These are phyloP conservation scores for Cystobasidium onofrii DNA, from an alignment of 768 basidiomycete species.

Conservation along the genomic window DNA sequence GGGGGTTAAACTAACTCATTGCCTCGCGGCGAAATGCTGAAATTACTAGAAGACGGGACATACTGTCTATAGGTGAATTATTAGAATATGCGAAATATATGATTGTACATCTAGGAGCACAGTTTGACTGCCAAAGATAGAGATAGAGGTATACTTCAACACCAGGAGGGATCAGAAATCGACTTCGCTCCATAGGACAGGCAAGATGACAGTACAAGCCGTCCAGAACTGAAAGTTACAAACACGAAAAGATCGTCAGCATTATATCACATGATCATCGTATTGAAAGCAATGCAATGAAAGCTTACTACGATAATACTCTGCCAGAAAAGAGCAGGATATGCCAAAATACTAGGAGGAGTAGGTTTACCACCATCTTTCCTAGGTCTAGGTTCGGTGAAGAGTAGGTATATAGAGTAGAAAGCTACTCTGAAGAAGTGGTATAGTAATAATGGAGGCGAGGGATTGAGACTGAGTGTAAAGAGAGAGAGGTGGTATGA, in stretches of 20 bases:
- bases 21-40: too few species aligned
- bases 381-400: constrained; percentile 54
- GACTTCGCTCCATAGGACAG: constrained; percentile 74
- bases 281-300: constrained; percentile 9
- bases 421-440: constrained; percentile 96
- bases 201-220: constrained; percentile 79
- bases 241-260: too few species aligned
- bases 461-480: constrained; percentile 71
- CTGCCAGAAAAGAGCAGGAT: constrained; percentile 60
- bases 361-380: constrained; percentile 12
- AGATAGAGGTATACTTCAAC: too few species aligned
- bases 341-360: constrained; percentile 44
- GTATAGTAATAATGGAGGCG: constrained; percentile 67
- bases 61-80: too few species aligned
- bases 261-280: too few species aligned
- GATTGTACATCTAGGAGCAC: too few species aligned
- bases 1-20: too few species aligned
- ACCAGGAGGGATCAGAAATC: constrained; percentile 36
- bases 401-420: constrained; percentile 85
- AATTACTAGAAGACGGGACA: too few species aligned
- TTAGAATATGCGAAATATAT: too few species aligned
- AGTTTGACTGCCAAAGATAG: too few species aligned
- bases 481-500: neutral
- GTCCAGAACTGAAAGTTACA: constrained; percentile 65
- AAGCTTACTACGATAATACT: constrained; percentile 43